A percentile compares a stretch with the other conserved stretches of the same genome.
Conservation (phyloP, 345 rosid genomes). For the Stellera chamaejasme region DNA sequence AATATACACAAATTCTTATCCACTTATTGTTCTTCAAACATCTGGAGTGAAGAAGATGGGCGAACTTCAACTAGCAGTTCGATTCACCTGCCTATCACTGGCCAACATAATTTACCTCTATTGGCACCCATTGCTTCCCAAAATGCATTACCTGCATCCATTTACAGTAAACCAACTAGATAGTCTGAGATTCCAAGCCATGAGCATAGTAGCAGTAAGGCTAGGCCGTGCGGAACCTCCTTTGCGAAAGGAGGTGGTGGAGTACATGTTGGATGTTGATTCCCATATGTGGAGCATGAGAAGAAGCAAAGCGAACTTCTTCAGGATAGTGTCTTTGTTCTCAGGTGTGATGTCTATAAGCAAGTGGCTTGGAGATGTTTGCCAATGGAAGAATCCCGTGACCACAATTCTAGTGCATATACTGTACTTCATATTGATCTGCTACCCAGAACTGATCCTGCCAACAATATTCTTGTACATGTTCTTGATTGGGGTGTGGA, state of each 20-base stretch:
- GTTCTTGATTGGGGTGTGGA: constrained; percentile 82
- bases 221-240: constrained; percentile 80
- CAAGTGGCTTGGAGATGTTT: constrained; percentile 67
- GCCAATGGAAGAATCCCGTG: constrained; percentile 72
- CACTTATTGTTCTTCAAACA: constrained; percentile 61
- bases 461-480: constrained; percentile 72
- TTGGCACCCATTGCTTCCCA: constrained; percentile 70
- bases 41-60: constrained; percentile 88
- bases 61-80: constrained; percentile 64
- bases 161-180: constrained; percentile 81
- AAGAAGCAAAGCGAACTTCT: constrained; percentile 88
- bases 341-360: constrained; percentile 54
- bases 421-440: constrained; percentile 59
- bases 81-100: constrained; percentile 68
- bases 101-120: constrained; percentile 67
- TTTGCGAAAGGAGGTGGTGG: constrained; percentile 73
- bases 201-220: constrained; percentile 66
- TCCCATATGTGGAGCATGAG: constrained; percentile 97
- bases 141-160: constrained; percentile 84
- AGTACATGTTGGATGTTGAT: constrained; percentile 91
- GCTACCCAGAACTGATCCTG: constrained; percentile 77
- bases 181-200: constrained; percentile 67
- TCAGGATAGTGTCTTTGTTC: constrained; percentile 65
- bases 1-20: constrained; percentile 71
- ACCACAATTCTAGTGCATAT: constrained; percentile 63